Conservation (phyloP, 2,329 filamentous ascomycete genomes). For the Didymella arachidicola region DNA sequence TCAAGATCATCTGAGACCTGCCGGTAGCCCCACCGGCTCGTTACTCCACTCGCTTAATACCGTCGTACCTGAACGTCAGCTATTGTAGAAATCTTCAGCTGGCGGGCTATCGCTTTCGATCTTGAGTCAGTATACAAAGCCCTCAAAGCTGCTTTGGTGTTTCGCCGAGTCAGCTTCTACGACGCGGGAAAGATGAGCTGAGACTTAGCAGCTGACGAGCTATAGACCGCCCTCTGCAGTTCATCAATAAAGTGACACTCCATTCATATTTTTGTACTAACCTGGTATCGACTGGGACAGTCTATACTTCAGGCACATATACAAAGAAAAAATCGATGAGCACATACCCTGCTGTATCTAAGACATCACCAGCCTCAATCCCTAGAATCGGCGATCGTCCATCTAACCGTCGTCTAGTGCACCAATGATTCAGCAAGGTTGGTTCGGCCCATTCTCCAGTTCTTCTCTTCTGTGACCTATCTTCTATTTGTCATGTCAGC, state of each 20-base stretch:
- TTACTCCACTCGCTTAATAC: not conserved
- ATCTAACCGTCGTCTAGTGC: not conserved
- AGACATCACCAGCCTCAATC: not conserved
- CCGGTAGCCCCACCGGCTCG: not conserved
- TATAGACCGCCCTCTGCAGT: not conserved
- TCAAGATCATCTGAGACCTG: not conserved
- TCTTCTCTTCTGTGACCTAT: not conserved
- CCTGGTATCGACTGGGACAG: not conserved
- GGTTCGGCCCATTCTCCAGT: not conserved
- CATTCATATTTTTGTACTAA: not conserved
- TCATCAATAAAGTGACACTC: not conserved
- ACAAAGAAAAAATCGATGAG: conserved; percentile 1
- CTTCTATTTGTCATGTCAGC: not conserved
- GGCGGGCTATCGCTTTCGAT: not conserved
- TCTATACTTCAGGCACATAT: not conserved
- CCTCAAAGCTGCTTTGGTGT: not conserved
- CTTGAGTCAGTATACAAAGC: not conserved
- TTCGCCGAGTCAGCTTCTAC: not conserved
- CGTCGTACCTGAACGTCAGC: not conserved
- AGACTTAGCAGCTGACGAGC: not conserved
- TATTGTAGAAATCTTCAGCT: too few relatives aligned
- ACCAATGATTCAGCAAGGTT: not conserved
- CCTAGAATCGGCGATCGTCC: not conserved
- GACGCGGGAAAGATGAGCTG: not conserved
- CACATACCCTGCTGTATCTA: not conserved